phyloP scores from a whole-genome alignment of 352 stramenopile species.

The Globisporangium lucens region DNA sequence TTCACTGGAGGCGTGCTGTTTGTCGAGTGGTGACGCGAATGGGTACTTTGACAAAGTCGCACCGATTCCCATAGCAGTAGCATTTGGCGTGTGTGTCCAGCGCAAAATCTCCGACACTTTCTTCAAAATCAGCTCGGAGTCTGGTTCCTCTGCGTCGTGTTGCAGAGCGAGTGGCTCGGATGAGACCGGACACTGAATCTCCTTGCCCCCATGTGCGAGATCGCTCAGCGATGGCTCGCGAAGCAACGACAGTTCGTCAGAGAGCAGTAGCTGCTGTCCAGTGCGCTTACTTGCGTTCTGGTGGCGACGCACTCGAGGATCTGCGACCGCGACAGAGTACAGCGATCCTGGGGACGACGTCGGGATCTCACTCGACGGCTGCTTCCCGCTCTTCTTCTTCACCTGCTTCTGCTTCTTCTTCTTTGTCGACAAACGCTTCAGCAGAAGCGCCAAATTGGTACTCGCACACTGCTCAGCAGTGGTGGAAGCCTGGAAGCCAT shows the following conservation, averaged over 20 bases:
- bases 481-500: constrained; percentile 29
- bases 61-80: not conserved
- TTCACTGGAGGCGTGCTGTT: not conserved
- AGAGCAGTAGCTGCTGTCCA: not conserved
- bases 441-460: constrained; percentile 15
- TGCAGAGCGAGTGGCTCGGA: constrained; percentile 30
- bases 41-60: constrained; percentile 26
- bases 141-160: constrained; percentile 54
- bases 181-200: constrained; percentile 63
- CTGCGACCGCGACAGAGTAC: constrained; percentile 34
- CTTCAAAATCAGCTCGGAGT: constrained; percentile 48
- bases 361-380: not conserved
- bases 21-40: constrained; percentile 15
- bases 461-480: constrained; percentile 9
- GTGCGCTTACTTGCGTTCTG: not conserved
- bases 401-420: not conserved
- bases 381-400: not conserved
- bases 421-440: constrained; percentile 2
- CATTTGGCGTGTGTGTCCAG: constrained; percentile 42
- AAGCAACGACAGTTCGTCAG: constrained; percentile 37
- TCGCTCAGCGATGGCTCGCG: constrained; percentile 37
- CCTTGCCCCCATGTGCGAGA: constrained; percentile 14
- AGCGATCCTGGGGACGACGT: constrained; percentile 6
- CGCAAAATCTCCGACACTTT: constrained; percentile 47
- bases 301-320: constrained; percentile 37